Base-by-base conservation (phyloP, 2,329 filamentous ascomycete species). In the Fusarium burgessii region DNA sequence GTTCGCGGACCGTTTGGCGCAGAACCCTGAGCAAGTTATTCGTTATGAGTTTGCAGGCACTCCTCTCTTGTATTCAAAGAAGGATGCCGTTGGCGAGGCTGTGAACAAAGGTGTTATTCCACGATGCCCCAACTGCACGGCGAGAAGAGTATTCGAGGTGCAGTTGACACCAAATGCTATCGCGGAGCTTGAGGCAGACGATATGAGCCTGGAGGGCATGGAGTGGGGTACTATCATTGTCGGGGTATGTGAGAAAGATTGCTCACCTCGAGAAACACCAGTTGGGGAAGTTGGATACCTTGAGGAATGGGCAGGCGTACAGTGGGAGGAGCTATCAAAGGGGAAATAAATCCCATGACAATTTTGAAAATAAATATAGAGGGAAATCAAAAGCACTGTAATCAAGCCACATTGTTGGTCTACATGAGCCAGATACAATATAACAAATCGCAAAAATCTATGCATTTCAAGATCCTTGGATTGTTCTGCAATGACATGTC, bases 271-370 rank as follows among this genome's bases (percentile, higher is more conserved):
- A 9, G 87, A 88, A 1, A 86, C 89, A 10, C 80, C 81, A 15
- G 84, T 86, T 38, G 92, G 90, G 0, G 86, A 90, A 76, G 88
- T 90, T 1, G 93, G 91, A 3, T 98, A 97, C 81, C 77, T 94
- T 20, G 96, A 98, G 84, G 96, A 99, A 82, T 99, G 96, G 95
- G 90, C 89, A n/a, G 96, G 95, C 10, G 96, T 98, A 71, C 96
- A 99, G 81, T 99, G 95, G 96, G 96, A 99, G 82, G 95, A 98
- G 81, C 77, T 90, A 68, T 79, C 78, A 35, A 84, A 82, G 77
- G 68, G 72, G 29, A 78, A 81, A 55, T 80, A 71, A 72, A 65
- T 27, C 20, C 32, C 25, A 41, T 33, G 50, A 32, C 35, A 46
- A 15, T 17, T 51, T 32, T 10, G 49, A 45, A 29, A 49, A 62